Percentiles rank a stretch among this genome's conserved stretches.
Conservation (phyloP, 2,329 filamentous ascomycete species). For the Phyllosticta citrichinensis region DNA sequence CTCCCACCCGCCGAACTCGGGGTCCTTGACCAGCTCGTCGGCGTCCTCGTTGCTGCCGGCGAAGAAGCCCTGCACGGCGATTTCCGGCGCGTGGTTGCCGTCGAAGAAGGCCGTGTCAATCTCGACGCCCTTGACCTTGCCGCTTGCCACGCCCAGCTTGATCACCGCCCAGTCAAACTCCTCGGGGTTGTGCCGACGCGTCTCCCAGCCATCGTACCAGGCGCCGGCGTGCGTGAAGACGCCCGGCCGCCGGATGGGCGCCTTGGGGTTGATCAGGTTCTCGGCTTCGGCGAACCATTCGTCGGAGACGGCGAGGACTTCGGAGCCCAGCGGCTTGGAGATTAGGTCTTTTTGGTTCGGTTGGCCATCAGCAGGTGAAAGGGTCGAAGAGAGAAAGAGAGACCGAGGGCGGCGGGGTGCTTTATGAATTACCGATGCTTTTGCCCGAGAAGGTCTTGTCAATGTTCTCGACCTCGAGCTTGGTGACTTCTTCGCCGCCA, state of each 20-base stretch:
- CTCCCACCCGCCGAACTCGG: slow-evolving; percentile 48
- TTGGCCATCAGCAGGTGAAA: background rate
- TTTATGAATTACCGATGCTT: slow-evolving; percentile 2
- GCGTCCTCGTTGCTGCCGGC: slow-evolving; percentile 35
- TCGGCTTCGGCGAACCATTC: slow-evolving; percentile 52
- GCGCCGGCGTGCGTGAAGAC: slow-evolving; percentile 51
- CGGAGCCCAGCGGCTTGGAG: slow-evolving; percentile 40
- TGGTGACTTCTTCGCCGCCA: background rate
- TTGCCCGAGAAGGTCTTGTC: slow-evolving; percentile 7
- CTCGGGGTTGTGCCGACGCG: slow-evolving; percentile 48
- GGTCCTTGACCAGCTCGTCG: slow-evolving; percentile 47
- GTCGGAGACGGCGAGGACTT: slow-evolving; percentile 47
- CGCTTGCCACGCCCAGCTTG: slow-evolving; percentile 53
- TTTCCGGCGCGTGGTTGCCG: slow-evolving; percentile 71
- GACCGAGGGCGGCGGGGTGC: background rate
- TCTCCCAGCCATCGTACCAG: slow-evolving; percentile 59
- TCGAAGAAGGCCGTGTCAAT: slow-evolving; percentile 74
- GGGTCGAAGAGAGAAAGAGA: background rate
- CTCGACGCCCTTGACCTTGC: slow-evolving; percentile 63
- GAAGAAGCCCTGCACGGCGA: slow-evolving; percentile 70
- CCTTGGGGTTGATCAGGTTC: slow-evolving; percentile 48
- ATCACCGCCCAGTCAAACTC: slow-evolving; percentile 52
- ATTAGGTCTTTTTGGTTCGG: slow-evolving; percentile 41
- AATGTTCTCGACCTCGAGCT: slow-evolving; percentile 1
- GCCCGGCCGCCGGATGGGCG: slow-evolving; percentile 46